Percentiles rank a stretch among this genome's conserved stretches.
These are phyloP conservation scores for Hibiscus syriacus DNA, from an alignment of 345 rosid species.

Conservation along the genomic window DNA sequence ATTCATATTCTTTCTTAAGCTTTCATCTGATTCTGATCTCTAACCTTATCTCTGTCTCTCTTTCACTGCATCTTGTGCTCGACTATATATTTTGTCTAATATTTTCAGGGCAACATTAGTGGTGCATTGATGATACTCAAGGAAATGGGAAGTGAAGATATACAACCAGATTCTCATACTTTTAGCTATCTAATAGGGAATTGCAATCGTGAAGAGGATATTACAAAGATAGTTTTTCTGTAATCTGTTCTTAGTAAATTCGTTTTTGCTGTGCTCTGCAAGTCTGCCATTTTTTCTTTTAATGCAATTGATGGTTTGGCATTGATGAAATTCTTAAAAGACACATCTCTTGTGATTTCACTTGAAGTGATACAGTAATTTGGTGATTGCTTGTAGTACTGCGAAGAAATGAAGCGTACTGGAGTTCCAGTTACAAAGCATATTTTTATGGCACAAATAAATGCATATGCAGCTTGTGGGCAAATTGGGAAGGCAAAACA, in stretches of 20 bases:
- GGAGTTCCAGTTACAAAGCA: constrained; percentile 49
- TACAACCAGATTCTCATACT: constrained; percentile 74
- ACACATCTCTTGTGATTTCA: neutral
- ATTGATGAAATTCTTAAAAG: neutral
- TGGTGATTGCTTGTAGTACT: constrained; percentile 38
- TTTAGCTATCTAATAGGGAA: constrained; percentile 56
- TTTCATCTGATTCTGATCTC: neutral
- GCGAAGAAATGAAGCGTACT: constrained; percentile 32
- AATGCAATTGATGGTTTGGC: neutral
- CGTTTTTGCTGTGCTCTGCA: neutral
- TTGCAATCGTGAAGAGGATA: constrained; percentile 44
- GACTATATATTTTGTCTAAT: constrained; percentile 6
- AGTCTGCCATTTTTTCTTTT: neutral
- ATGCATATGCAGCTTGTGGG: constrained; percentile 66
- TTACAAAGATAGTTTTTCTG: constrained; percentile 46
- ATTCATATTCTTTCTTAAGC: neutral
- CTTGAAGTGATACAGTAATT: constrained; percentile 6
- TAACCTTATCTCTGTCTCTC: neutral
- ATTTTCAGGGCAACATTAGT: constrained; percentile 47
- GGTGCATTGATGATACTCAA: constrained; percentile 46
- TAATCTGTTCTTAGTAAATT: neutral
- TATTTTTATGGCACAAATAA: constrained; percentile 58
- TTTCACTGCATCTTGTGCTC: neutral
- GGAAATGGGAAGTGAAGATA: constrained; percentile 59
- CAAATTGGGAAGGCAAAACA: constrained; percentile 76